Evolutionary conservation across 2,329 filamentous ascomycete genomes (phyloP).

Genomic region (Colletotrichum truncatum): DNA sequence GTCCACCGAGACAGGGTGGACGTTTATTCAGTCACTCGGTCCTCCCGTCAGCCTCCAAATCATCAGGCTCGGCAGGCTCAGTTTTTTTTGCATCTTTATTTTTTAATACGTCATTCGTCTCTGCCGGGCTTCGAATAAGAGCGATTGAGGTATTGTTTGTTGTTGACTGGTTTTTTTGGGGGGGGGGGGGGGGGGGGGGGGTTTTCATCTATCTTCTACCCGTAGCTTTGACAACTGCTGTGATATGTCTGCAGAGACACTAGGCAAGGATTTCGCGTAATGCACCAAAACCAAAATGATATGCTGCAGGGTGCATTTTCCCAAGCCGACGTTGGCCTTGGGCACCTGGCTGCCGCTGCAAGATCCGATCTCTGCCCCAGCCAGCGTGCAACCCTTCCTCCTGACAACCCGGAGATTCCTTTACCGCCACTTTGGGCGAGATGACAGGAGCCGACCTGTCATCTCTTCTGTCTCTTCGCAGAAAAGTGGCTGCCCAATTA

Average conservation of each 20-base stretch:
- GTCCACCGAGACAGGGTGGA: background rate
- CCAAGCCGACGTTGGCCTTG: conserved; percentile 1
- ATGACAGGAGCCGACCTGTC: background rate
- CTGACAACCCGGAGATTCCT: conserved; percentile 15
- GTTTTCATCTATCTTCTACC: no score
- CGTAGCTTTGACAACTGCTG: background rate
- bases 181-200: no score
- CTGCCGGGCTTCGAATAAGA: no score
- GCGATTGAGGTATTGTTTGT: no score
- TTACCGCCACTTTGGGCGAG: conserved; percentile 25
- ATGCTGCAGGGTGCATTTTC: background rate
- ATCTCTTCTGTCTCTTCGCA: background rate
- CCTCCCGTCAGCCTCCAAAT: background rate
- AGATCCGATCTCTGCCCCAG: conserved; percentile 25
- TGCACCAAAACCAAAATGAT: background rate
- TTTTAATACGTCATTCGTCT: background rate
- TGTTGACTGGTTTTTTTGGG: background rate
- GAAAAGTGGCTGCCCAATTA: conserved; percentile 2
- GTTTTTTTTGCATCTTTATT: background rate
- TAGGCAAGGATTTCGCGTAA: background rate
- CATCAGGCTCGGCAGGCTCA: background rate
- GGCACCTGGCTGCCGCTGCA: conserved; percentile 5
- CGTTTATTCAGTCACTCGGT: background rate
- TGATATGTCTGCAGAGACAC: background rate
- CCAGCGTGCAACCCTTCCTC: conserved; percentile 9